A percentile compares a stretch with the other conserved stretches of the same genome.
phyloP scores from a whole-genome alignment of 169 alveolate species.

The Eimeria maxima region DNA sequence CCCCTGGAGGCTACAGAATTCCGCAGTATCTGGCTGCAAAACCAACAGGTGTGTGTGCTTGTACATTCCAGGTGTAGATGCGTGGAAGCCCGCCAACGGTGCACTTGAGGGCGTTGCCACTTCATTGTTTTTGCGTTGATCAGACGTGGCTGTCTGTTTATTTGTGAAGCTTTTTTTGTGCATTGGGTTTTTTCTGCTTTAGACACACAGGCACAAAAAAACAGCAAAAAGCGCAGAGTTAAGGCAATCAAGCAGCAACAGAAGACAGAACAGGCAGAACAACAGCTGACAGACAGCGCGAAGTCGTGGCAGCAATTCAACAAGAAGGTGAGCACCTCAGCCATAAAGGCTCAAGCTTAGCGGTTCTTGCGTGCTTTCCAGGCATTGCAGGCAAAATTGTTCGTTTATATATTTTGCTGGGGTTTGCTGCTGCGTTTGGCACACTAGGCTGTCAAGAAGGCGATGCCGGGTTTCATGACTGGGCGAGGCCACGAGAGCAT shows the following conservation, averaged over 20 bases:
- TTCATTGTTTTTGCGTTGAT: not conserved
- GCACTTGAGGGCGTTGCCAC: not conserved
- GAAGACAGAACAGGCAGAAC: constrained; percentile 80
- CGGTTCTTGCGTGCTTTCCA: not conserved
- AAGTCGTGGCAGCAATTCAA: constrained; percentile 82
- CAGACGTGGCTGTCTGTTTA: not conserved
- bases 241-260: constrained; percentile 82
- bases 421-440: constrained; percentile 35
- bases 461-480: constrained; percentile 81
- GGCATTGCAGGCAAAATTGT: not conserved
- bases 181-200: constrained; percentile 10
- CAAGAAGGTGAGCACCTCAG: constrained; percentile 38
- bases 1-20: constrained; percentile 85
- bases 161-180: not conserved
- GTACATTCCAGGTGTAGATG: not conserved
- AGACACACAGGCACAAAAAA: constrained; percentile 82
- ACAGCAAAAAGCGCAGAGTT: constrained; percentile 77
- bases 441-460: constrained; percentile 72
- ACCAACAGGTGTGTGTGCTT: constrained; percentile 77
- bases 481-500: constrained; percentile 82
- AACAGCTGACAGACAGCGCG: constrained; percentile 77
- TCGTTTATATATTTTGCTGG: not conserved
- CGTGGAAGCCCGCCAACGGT: not conserved
- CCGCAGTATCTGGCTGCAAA: constrained; percentile 83
- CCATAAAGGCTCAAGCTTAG: not conserved